Evolutionary conservation across 73 alveolate genomes (phyloP).

Genomic region (Breviolum minutum): DNA sequence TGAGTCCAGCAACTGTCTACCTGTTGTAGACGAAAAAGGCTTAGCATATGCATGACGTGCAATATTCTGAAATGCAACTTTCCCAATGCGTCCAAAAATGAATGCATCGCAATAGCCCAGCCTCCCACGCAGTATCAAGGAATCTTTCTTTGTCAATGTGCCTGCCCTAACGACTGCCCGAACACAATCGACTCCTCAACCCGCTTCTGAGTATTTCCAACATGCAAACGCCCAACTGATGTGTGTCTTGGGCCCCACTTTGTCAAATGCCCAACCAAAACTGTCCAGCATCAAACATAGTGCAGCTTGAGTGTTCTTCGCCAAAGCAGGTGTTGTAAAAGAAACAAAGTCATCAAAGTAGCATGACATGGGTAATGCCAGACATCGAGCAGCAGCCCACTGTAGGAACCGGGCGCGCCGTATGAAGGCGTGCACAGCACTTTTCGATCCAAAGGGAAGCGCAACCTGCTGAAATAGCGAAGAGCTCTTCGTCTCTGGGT

Average conservation of each 20-base stretch:
- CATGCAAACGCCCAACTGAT: neutral
- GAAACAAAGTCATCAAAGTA: neutral
- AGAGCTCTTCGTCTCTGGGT: neutral
- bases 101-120: neutral
- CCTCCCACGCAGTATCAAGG: neutral
- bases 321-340: neutral
- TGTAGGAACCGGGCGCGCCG: neutral
- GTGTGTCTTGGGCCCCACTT: neutral
- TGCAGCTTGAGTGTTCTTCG: neutral
- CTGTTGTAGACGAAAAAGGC: neutral
- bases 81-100: neutral
- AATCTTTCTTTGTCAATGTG: neutral
- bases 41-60: neutral
- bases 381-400: neutral
- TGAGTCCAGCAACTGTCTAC: neutral
- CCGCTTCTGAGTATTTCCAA: neutral
- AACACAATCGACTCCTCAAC: neutral
- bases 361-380: neutral
- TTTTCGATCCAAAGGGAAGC: neutral
- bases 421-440: neutral
- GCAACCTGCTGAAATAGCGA: neutral
- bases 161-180: neutral
- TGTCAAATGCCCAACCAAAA: neutral
- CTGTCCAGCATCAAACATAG: neutral
- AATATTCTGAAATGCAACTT: neutral